Evolutionary conservation across 257 asterid genomes (phyloP).

Genomic region (Mitragyna speciosa): DNA sequence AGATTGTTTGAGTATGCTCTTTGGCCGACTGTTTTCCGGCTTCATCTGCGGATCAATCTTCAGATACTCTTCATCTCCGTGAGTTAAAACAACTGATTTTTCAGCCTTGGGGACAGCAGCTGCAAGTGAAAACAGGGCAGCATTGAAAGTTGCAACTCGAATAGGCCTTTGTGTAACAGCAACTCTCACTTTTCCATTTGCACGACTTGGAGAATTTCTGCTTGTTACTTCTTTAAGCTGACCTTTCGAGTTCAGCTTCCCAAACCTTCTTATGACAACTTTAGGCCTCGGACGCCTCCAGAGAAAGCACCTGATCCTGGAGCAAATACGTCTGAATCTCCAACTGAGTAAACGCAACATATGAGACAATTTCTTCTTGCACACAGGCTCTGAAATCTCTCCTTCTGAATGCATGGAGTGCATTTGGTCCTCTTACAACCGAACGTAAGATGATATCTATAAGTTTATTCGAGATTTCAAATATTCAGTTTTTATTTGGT

Average conservation of each 20-base stretch:
- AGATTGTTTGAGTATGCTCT: constrained; percentile 73
- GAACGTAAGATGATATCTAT: background rate
- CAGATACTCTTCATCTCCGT: constrained; percentile 28
- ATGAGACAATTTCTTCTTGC: constrained; percentile 39
- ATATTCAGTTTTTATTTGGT: background rate
- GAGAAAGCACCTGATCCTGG: constrained; percentile 35
- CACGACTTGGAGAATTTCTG: constrained; percentile 8
- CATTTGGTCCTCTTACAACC: constrained; percentile 1
- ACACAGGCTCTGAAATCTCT: constrained; percentile 28
- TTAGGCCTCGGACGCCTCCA: constrained; percentile 55
- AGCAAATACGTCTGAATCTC: constrained; percentile 52
- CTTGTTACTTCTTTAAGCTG: constrained; percentile 18
- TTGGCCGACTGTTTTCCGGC: constrained; percentile 35
- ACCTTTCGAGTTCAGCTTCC: constrained; percentile 36
- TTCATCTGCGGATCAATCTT: constrained; percentile 18
- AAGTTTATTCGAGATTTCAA: background rate
- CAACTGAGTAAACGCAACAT: constrained; percentile 46
- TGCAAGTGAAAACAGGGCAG: constrained; percentile 88
- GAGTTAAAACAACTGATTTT: constrained; percentile 33
- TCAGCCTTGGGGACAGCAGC: constrained; percentile 68
- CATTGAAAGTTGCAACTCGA: constrained; percentile 83
- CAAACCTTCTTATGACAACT: constrained; percentile 60
- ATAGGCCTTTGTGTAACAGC: constrained; percentile 36
- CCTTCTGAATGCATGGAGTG: constrained; percentile 41
- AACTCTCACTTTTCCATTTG: constrained; percentile 6